Evolutionary conservation across 2,329 filamentous ascomycete genomes (phyloP), one percentile per base, ranked within the genome.

Genomic region (Ceratocystis albifundus): DNA sequence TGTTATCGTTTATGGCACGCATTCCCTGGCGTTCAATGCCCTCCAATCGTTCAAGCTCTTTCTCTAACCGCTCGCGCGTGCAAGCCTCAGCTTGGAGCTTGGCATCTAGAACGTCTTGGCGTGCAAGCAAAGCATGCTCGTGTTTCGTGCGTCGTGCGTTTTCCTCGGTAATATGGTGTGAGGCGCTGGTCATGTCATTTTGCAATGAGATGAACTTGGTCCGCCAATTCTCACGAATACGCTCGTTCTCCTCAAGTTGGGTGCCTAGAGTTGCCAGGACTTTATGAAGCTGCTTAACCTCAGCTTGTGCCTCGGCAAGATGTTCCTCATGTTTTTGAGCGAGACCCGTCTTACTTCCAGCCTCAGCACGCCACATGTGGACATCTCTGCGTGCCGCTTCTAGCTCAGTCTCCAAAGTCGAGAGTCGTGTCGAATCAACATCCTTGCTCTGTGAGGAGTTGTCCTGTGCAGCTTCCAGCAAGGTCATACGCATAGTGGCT

Each of bases 191-290:
- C 87, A 97, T 93, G 71, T 96, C 90, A 69, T 90, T 84, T 75
- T 97, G 92, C 48, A 99, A 79, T 68, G 85, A 85, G 71, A 93
- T 84, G 72, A 96, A 88, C 75, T 94, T 96, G 74, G 80, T 80
- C 70, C 90, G 87, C 83, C 95, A 92, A 68, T 82, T 85, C 73
- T 96, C 90, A 67, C 91, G 87, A 68, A 95, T 83, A 69, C 88
- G 85, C 72, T 92, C 86, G 72, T 90, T 93, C 76, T 96, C 92
- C 72, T 94, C 87, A 53, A 94, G 84, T 73, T 96, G 91, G 59
- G 83, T 83, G 69, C 86, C 85, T 66, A 96, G 80, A 25, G 85
- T 87, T 69, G 87, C 84, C 67, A 96, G 84, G 36, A 86, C 85
- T 73, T 84, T 85, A 71, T 86, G 85, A 66, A 96, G 79, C 70